Percentiles rank a stretch among this genome's conserved stretches.
Evolutionary conservation across 371 early-diverging fungal species (phyloP).

Genomic region (Mortierella polycephala): DNA sequence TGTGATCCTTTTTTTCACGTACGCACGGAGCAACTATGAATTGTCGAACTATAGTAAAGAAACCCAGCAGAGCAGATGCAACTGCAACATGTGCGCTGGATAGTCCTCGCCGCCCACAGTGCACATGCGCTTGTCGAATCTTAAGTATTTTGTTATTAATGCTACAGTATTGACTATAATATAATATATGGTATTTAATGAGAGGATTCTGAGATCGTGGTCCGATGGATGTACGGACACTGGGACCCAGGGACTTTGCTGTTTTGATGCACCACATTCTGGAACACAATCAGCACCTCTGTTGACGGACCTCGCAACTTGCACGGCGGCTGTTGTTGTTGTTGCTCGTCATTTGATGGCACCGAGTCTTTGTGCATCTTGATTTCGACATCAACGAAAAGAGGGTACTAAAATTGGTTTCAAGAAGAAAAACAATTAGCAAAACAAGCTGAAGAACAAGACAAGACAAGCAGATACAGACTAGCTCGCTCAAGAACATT

Average conservation of each 20-base stretch:
- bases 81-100: not conserved
- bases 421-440: not conserved
- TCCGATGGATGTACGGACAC: constrained; percentile 32
- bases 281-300: constrained; percentile 47
- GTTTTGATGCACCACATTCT: constrained; percentile 32
- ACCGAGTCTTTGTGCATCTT: constrained; percentile 34
- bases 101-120: not conserved
- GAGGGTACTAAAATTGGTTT: constrained; percentile 20
- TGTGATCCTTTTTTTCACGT: too few relatives aligned
- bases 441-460: not conserved
- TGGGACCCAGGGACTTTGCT: not conserved
- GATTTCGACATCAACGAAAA: constrained; percentile 53
- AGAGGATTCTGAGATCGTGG: constrained; percentile 8
- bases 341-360: not conserved
- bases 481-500: not conserved
- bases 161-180: not conserved
- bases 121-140: too few relatives aligned
- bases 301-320: constrained; percentile 12
- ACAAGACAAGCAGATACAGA: not conserved
- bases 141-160: not conserved
- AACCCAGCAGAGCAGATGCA: too few relatives aligned
- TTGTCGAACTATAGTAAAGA: too few relatives aligned
- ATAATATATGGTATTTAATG: not conserved
- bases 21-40: too few relatives aligned
- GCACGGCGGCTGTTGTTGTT: not conserved